phyloP scores from a whole-genome alignment of 129 eudicot species.

The carrot (Daucus carota) region DH1_v3.0 NC_030385.2:42009001-42009500 shows the following conservation, averaged over 20 bases:
- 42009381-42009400: not conserved
- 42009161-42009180: slow-evolving; percentile 60
- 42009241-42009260: not conserved
- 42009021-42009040: slow-evolving; percentile 43
- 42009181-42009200: slow-evolving; percentile 52
- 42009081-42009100: not conserved
- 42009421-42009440: not conserved
- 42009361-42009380: slow-evolving; percentile 35
- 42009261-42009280: slow-evolving; percentile 3
- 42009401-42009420: no score
- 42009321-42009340: slow-evolving; percentile 80
- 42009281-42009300: not conserved
- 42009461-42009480: not conserved
- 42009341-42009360: slow-evolving; percentile 59
- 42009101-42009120: slow-evolving; percentile 12
- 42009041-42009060: not conserved
- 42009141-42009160: slow-evolving; percentile 78
- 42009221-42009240: not conserved
- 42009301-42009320: slow-evolving; percentile 16
- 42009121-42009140: slow-evolving; percentile 71
- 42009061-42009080: not conserved
- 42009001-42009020: slow-evolving; percentile 27
- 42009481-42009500: not conserved
- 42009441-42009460: not conserved
- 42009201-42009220: slow-evolving; percentile 46